These are phyloP conservation scores for Colletotrichum orbiculare DNA, from an alignment of 2,329 filamentous ascomycete species.

Conservation along the genomic window DNA sequence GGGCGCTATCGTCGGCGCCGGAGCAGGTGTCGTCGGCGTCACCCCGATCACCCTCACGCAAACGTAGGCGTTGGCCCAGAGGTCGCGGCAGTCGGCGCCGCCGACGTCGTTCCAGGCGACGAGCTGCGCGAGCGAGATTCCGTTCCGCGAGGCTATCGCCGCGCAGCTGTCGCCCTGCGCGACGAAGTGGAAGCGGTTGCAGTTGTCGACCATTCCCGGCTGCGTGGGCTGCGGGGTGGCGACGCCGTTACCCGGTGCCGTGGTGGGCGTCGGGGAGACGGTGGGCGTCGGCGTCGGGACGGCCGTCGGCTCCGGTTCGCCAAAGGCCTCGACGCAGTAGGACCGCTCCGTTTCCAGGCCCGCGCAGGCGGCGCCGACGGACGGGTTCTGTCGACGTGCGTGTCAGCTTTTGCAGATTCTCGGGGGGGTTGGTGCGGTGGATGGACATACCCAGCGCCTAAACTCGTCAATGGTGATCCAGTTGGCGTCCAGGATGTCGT, in stretches of 20 bases:
- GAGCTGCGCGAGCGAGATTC: neutral
- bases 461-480: slow-evolving; percentile 9
- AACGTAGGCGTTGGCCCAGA: slow-evolving; percentile 23
- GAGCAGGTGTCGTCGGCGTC: neutral
- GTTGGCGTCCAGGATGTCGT: slow-evolving; percentile 5
- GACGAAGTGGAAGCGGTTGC: slow-evolving; percentile 33
- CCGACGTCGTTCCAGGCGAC: slow-evolving; percentile 1
- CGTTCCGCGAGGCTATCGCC: neutral
- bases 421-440: neutral
- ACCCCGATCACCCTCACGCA: slow-evolving; percentile 12
- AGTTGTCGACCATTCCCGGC: slow-evolving; percentile 23
- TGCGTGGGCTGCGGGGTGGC: slow-evolving; percentile 9
- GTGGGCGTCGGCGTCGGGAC: slow-evolving; percentile 8
- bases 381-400: slow-evolving; percentile 1
- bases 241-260: slow-evolving; percentile 34
- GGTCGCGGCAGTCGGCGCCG: slow-evolving; percentile 4
- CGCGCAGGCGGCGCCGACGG: neutral
- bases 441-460: slow-evolving; percentile 24
- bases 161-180: slow-evolving; percentile 2
- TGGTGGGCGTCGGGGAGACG: slow-evolving; percentile 19
- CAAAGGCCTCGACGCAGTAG: slow-evolving; percentile 27
- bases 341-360: slow-evolving; percentile 1
- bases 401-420: neutral
- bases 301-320: slow-evolving; percentile 7
- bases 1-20: slow-evolving; percentile 3